phyloP scores from a whole-genome alignment of 2,329 filamentous ascomycete species.

The Botryosphaeria dothidea region DNA sequence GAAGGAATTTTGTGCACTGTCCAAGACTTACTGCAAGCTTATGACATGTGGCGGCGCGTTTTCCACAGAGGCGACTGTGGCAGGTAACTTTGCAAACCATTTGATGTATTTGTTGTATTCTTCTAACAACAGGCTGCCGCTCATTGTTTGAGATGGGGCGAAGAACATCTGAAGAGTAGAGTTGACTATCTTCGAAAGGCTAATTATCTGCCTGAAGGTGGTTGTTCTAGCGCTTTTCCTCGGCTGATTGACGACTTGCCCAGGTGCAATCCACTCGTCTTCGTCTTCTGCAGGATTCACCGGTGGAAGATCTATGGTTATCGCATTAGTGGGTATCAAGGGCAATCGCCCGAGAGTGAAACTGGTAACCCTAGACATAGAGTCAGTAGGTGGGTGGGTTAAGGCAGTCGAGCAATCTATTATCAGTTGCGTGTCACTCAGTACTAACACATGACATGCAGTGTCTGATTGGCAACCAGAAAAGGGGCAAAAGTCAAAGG shows the following conservation, averaged over 20 bases:
- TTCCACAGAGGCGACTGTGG: conserved; percentile 17
- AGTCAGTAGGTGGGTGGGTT: not conserved
- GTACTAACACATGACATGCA: not conserved
- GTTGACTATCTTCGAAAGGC: conserved; percentile 25
- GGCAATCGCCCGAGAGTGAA: conserved; percentile 25
- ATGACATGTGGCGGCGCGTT: conserved; percentile 24
- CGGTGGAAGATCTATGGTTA: conserved; percentile 23
- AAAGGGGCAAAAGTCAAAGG: not conserved
- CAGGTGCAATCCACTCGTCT: conserved; percentile 21
- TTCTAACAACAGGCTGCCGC: conserved; percentile 22
- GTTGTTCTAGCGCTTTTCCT: conserved; percentile 21
- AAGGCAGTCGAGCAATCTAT: not conserved
- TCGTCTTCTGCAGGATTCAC: conserved; percentile 20
- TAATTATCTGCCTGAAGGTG: conserved; percentile 22
- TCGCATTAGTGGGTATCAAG: conserved; percentile 22
- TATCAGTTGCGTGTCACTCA: not conserved
- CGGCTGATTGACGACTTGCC: not conserved
- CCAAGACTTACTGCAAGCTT: conserved; percentile 23
- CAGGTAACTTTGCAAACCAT: conserved; percentile 21
- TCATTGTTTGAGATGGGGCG: conserved; percentile 22
- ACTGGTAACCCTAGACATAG: conserved; percentile 21
- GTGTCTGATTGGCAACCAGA: not conserved
- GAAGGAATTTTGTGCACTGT: not conserved
- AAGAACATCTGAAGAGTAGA: conserved; percentile 26
- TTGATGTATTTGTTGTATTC: conserved; percentile 24